These are phyloP conservation scores for Termitomyces sp. DNA, from an alignment of 768 basidiomycete genomes.

Conservation along the genomic window DNA sequence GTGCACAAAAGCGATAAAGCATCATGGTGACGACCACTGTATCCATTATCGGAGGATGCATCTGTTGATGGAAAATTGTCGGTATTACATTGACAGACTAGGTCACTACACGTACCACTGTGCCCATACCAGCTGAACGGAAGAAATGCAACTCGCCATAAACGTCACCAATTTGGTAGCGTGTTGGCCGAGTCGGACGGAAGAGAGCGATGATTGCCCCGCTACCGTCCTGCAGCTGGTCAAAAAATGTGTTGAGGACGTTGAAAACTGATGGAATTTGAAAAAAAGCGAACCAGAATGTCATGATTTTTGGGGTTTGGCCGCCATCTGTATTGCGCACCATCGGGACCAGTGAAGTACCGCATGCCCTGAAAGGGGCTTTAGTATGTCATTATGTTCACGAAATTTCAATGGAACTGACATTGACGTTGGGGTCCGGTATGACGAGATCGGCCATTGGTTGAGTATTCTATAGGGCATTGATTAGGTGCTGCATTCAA, in stretches of 20 bases:
- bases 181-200: conserved; percentile 69
- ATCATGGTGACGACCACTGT: conserved; percentile 79
- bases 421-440: conserved; percentile 55
- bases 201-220: conserved; percentile 73
- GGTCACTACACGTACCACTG: conserved; percentile 53
- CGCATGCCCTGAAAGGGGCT: conserved; percentile 44
- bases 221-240: conserved; percentile 66
- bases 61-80: conserved; percentile 39
- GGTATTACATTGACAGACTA: conserved; percentile 8
- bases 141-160: conserved; percentile 83
- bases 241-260: conserved; percentile 12
- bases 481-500: conserved; percentile 18
- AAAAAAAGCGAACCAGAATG: conserved; percentile 43
- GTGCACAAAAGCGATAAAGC: conserved; percentile 74
- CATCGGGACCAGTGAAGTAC: conserved; percentile 79
- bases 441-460: conserved; percentile 83
- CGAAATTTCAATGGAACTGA: conserved; percentile 27
- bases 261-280: conserved; percentile 9
- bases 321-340: conserved; percentile 75
- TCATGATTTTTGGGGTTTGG: conserved; percentile 55
- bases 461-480: conserved; percentile 52
- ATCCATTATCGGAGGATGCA: conserved; percentile 89
- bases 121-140: conserved; percentile 72
- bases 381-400: conserved; percentile 6
- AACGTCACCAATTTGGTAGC: conserved; percentile 83